A percentile compares a stretch with the other conserved stretches of the same genome.
Evolutionary conservation across 352 stramenopile genomes (phyloP).

Genomic region (Globisporangium ultimum): DNA sequence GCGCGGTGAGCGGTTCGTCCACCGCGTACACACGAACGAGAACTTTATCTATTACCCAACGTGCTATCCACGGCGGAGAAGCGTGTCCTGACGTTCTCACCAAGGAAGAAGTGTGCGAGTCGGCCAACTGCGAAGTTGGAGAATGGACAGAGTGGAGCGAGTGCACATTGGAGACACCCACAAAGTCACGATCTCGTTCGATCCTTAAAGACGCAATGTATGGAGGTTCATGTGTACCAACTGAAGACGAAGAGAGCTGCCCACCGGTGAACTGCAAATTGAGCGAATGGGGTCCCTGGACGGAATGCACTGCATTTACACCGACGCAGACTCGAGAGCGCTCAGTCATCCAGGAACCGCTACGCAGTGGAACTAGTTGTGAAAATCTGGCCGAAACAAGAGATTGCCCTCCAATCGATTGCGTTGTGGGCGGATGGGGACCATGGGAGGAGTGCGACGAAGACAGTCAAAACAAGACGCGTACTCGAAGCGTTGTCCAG

Average conservation of each 20-base stretch:
- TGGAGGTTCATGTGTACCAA: conserved; percentile 23
- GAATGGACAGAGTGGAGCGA: conserved; percentile 34
- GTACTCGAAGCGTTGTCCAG: conserved; percentile 17
- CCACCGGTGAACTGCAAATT: conserved; percentile 41
- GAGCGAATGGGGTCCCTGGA: conserved; percentile 42
- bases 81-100: conserved; percentile 34
- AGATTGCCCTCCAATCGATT: conserved; percentile 41
- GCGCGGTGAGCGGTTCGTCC: conserved; percentile 31
- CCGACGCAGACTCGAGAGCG: conserved; percentile 38
- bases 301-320: conserved; percentile 37
- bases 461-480: conserved; percentile 21
- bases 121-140: conserved; percentile 33
- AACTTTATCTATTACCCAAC: conserved; percentile 33
- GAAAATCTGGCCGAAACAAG: conserved; percentile 22
- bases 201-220: conserved; percentile 20
- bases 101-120: conserved; percentile 29
- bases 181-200: conserved; percentile 23
- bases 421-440: conserved; percentile 31
- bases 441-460: conserved; percentile 28
- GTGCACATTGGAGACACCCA: conserved; percentile 26
- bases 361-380: conserved; percentile 37
- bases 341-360: conserved; percentile 23
- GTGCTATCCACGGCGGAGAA: conserved; percentile 29
- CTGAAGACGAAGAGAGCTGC: conserved; percentile 27
- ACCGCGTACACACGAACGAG: conserved; percentile 37